These are phyloP conservation scores for Eleusine coracana DNA, from an alignment of 176 grass and related monocot genomes.

Conservation along the genomic window DNA sequence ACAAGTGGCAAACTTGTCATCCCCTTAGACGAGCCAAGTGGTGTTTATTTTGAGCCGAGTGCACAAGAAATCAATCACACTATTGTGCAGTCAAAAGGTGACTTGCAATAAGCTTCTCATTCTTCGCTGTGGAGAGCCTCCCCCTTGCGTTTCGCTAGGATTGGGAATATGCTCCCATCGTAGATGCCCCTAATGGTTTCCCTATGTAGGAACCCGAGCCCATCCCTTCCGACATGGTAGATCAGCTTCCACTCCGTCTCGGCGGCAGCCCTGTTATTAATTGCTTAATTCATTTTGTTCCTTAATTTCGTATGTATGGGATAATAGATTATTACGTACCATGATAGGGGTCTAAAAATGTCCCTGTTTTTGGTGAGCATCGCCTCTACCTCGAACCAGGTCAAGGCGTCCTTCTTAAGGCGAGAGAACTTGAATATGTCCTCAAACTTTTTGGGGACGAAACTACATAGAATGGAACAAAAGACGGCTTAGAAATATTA, in stretches of 20 bases:
- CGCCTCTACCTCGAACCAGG: constrained; percentile 6
- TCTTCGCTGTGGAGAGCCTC: background rate
- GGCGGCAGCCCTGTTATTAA: background rate
- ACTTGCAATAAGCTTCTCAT: background rate
- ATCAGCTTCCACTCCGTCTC: constrained; percentile 49
- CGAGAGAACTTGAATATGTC: background rate
- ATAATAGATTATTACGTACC: background rate
- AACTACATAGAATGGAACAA: background rate
- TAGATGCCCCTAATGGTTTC: constrained; percentile 57
- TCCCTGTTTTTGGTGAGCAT: background rate
- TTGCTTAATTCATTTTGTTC: background rate
- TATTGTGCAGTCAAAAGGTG: background rate
- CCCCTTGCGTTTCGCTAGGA: constrained; percentile 39
- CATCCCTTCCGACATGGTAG: constrained; percentile 47
- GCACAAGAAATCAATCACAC: background rate
- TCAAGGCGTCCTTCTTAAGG: background rate
- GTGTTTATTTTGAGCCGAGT: background rate
- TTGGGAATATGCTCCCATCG: constrained; percentile 62
- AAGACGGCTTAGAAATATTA: background rate
- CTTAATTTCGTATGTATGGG: background rate
- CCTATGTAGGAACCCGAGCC: constrained; percentile 62
- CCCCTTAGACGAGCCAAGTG: background rate
- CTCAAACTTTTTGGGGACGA: constrained; percentile 1
- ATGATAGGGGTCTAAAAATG: background rate
- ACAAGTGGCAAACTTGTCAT: background rate